Conservation (phyloP, 768 basidiomycete species). For the Exidia glandulosa region DNA sequence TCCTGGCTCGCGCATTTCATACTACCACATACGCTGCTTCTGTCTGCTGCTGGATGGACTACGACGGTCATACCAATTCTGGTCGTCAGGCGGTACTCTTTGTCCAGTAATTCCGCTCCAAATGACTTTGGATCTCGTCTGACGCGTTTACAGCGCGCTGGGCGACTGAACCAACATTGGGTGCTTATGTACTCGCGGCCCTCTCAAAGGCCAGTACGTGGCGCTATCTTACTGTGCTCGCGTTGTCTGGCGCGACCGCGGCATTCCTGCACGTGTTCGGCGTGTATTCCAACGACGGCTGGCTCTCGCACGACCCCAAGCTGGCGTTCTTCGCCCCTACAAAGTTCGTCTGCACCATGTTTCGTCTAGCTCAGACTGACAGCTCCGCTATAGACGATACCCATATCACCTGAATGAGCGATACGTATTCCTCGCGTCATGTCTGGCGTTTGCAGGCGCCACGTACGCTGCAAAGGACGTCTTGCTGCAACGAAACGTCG, state of each 20-base stretch:
- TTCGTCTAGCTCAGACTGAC: not conserved
- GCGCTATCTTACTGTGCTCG: not conserved
- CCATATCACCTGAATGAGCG: not conserved
- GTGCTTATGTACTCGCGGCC: not conserved
- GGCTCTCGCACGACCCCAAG: not conserved
- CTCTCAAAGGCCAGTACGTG: not conserved
- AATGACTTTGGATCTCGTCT: not conserved
- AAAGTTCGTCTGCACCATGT: not conserved
- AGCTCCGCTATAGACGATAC: not conserved
- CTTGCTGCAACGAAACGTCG: conserved; percentile 48
- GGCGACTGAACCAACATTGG: not conserved
- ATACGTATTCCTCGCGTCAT: not conserved
- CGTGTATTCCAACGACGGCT: not conserved
- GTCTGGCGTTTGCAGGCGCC: not conserved
- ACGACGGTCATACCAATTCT: not conserved
- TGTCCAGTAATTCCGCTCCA: not conserved
- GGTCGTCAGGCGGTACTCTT: not conserved
- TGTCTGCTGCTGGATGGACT: not conserved
- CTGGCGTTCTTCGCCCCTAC: not conserved
- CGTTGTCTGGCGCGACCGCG: not conserved
- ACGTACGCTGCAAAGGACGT: conserved; percentile 33
- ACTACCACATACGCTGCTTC: not conserved
- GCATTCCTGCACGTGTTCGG: not conserved
- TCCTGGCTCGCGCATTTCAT: not conserved
- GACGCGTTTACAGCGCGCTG: not conserved